Conservation (phyloP, 495 filamentous ascomycete species). For the Podospora bellae-mahoneyi region DNA sequence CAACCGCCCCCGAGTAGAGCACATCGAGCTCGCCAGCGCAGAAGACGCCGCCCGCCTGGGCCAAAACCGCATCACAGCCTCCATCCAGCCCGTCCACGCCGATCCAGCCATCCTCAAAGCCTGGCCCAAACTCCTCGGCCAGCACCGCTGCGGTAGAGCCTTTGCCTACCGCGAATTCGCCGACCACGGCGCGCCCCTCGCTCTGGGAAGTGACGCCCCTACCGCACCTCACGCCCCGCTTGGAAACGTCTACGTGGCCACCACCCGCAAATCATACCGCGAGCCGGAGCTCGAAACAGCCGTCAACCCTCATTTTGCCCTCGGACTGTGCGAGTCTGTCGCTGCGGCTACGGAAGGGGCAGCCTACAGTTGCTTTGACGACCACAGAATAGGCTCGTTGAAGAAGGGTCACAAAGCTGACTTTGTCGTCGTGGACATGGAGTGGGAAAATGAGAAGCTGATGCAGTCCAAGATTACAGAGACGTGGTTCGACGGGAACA, state of each 20-base stretch:
- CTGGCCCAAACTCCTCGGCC: conserved; percentile 55
- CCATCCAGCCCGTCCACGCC: conserved; percentile 61
- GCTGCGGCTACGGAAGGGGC: conserved; percentile 55
- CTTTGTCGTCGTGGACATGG: conserved; percentile 58
- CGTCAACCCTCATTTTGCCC: conserved; percentile 52
- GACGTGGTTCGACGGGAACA: conserved; percentile 56
- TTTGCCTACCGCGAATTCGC: conserved; percentile 62
- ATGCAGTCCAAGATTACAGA: conserved; percentile 49
- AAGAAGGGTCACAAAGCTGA: conserved; percentile 52
- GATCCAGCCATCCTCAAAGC: conserved; percentile 60
- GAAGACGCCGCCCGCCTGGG: conserved; percentile 54
- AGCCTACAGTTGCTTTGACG: conserved; percentile 58
- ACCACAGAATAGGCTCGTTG: conserved; percentile 49
- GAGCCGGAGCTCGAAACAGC: conserved; percentile 46
- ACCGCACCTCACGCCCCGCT: conserved; percentile 57
- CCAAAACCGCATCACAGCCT: conserved; percentile 56
- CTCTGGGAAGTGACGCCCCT: conserved; percentile 59
- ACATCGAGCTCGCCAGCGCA: conserved; percentile 55
- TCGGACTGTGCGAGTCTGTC: conserved; percentile 51
- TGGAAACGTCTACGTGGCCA: conserved; percentile 57
- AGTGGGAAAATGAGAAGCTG: conserved; percentile 50
- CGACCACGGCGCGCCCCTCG: conserved; percentile 50
- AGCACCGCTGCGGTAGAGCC: conserved; percentile 49
- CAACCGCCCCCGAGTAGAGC: conserved; percentile 59
- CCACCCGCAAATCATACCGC: conserved; percentile 54